Evolutionary conservation across 306 rosid species (phyloP).

Genomic region (Castanopsis chinensis): DNA sequence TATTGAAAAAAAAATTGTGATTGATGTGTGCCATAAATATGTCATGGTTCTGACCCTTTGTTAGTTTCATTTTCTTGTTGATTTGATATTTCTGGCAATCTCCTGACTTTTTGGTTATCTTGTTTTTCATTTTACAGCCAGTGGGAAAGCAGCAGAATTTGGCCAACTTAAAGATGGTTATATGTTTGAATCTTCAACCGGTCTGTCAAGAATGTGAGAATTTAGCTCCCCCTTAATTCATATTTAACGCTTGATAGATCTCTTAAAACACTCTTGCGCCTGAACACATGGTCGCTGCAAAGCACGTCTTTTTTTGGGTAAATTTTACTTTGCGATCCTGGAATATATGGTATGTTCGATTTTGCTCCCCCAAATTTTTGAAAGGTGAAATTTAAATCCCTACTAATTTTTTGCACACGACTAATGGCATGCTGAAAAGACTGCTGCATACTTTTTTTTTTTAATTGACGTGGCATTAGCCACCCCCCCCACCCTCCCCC

Average conservation of each 20-base stretch:
- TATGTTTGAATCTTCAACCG: conserved; percentile 81
- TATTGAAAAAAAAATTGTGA: background rate
- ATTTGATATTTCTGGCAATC: conserved; percentile 5
- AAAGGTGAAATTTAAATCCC: too few relatives aligned
- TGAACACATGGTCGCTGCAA: background rate
- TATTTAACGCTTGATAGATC: background rate
- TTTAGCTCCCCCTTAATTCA: background rate
- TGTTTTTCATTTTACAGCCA: conserved; percentile 37
- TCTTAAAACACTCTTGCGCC: background rate
- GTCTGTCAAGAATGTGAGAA: conserved; percentile 78
- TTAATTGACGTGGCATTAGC: too few relatives aligned
- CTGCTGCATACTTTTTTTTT: too few relatives aligned
- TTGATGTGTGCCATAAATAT: background rate
- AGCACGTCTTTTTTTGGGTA: too few relatives aligned
- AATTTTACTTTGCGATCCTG: too few relatives aligned
- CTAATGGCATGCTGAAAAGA: too few relatives aligned
- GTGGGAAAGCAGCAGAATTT: conserved; percentile 80
- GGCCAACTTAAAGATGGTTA: conserved; percentile 82
- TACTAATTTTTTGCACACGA: too few relatives aligned
- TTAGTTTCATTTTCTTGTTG: conserved; percentile 2
- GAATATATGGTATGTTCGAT: too few relatives aligned
- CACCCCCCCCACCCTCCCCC: too few relatives aligned
- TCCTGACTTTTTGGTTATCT: conserved; percentile 1
- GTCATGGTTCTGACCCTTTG: background rate
- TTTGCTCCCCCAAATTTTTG: too few relatives aligned